These are phyloP conservation scores for Agroathelia rolfsii DNA, from an alignment of 1,284 basidiomycete species.

Conservation along the genomic window DNA sequence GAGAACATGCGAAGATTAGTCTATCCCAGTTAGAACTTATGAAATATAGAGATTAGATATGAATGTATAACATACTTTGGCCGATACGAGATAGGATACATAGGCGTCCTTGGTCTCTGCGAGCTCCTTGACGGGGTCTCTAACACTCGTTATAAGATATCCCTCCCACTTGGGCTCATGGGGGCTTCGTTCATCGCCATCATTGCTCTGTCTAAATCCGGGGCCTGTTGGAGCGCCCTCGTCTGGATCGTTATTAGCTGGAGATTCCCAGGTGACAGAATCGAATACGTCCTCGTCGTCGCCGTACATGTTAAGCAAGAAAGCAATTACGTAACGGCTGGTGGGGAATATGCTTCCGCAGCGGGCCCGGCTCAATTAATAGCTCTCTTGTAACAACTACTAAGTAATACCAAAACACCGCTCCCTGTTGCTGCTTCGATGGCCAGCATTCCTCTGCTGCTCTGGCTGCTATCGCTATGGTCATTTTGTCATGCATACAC, in stretches of 20 bases:
- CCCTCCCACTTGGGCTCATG: constrained; percentile 85
- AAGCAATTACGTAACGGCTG: not conserved
- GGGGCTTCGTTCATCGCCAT: constrained; percentile 51
- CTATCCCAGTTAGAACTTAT: constrained; percentile 29
- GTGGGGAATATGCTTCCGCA: not conserved
- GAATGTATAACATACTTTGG: constrained; percentile 63
- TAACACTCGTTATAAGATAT: constrained; percentile 77
- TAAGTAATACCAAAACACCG: no score
- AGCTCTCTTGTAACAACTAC: no score
- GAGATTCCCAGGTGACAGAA: constrained; percentile 78
- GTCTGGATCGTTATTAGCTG: constrained; percentile 35
- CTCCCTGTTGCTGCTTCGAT: no score
- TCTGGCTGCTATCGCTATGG: constrained; percentile 24
- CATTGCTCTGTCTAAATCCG: constrained; percentile 71
- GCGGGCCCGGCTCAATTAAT: no score
- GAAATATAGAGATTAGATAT: no score
- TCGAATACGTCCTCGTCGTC: constrained; percentile 82
- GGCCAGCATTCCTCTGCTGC: no score
- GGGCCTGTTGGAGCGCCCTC: constrained; percentile 40
- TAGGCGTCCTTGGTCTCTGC: constrained; percentile 95
- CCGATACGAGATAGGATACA: constrained; percentile 88
- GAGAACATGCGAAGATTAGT: constrained; percentile 79
- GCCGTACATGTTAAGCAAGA: constrained; percentile 56
- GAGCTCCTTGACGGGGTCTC: constrained; percentile 91
- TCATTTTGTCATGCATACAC: constrained; percentile 41